Evolutionary conservation across 2,329 filamentous ascomycete genomes (phyloP), one percentile per base, ranked within the genome.

Genomic region (Hymenoscyphus albidus): DNA sequence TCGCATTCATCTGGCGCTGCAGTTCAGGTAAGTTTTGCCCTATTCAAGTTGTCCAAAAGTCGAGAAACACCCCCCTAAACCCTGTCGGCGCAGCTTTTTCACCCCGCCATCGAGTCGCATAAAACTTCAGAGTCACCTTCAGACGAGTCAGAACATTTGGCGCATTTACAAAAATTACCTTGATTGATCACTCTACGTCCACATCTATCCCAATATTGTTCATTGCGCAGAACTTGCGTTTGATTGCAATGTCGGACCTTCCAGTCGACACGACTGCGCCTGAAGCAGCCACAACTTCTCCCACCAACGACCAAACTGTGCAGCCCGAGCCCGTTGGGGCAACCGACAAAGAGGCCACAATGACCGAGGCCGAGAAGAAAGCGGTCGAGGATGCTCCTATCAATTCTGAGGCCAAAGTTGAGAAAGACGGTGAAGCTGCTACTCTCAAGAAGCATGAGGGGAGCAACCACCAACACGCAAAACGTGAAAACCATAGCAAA

Each of bases 401-500:
- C 18, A 32, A 58, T 16, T 32, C 51, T 51, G 61, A 58, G 18
- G 55, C 32, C 9, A 32, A 58, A 16, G 39, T 31, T 31, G 61
- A 56, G 32, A 48, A 67, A 56, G 61, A 64, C 51, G 66, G 64
- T 39, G 61, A 68, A 54, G 59, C 65, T 63, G 61, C n/a, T n/a
- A 42, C 31, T 42, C 65, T n/a, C 13, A 32, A 32, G 59, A 63
- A 59, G 42, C 35, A 61, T 59, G 59, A 63, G 31, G 55, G 62
- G 3, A 58, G 62, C 14, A 62, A 64, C 38, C 35, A 38, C 39
- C 64, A 68, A 32, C 66, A 75, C 67, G 72, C 67, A 22, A 65
- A 70, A 70, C 63, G 70, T 70, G 65, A 71, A 68, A 79, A 80
- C 63, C 81, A 83, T 66, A 80, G 78, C 76, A 85, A 85, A 75